A percentile compares a stretch with the other conserved stretches of the same genome.
phyloP scores from a whole-genome alignment of 2,329 filamentous ascomycete genomes.

The Ceratocystis lukuohia region DNA sequence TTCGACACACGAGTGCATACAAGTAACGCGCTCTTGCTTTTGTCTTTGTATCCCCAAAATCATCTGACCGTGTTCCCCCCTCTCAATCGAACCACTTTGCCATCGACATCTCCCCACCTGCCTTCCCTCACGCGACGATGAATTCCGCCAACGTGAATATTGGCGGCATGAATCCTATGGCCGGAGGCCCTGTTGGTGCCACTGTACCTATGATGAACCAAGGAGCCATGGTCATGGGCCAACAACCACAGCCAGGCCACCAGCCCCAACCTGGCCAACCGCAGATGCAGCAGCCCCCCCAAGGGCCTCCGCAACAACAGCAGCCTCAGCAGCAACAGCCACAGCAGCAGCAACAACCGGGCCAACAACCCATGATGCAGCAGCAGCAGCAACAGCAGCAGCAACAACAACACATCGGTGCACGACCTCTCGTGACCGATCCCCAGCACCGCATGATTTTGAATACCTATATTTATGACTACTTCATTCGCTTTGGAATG shows the following conservation, averaged over 20 bases:
- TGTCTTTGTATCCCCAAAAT: background rate
- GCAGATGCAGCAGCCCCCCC: slow-evolving; percentile 20
- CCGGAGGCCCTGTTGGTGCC: slow-evolving; percentile 48
- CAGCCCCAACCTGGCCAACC: slow-evolving; percentile 18
- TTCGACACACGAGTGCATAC: background rate
- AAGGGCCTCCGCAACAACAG: slow-evolving; percentile 16
- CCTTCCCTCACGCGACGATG: slow-evolving; percentile 28
- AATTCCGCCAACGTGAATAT: slow-evolving; percentile 48
- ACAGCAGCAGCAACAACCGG: slow-evolving; percentile 29
- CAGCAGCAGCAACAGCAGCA: background rate
- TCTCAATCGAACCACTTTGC: slow-evolving; percentile 5
- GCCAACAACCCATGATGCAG: slow-evolving; percentile 13
- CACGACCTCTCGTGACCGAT: slow-evolving; percentile 27
- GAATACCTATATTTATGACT: slow-evolving; percentile 85
- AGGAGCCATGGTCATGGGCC: slow-evolving; percentile 25
- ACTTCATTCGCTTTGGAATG: slow-evolving; percentile 76
- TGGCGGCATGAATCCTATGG: slow-evolving; percentile 55
- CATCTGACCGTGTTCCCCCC: background rate
- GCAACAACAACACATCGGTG: slow-evolving; percentile 28
- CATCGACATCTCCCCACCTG: background rate
- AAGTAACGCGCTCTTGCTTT: background rate
- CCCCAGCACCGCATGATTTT: slow-evolving; percentile 44
- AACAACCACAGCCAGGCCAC: slow-evolving; percentile 25
- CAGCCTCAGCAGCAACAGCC: slow-evolving; percentile 11
- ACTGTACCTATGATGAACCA: slow-evolving; percentile 57